A percentile compares a stretch with the other conserved stretches of the same genome.
Evolutionary conservation across 2,329 filamentous ascomycete species (phyloP).

Genomic region (Teratosphaeria destructans): DNA sequence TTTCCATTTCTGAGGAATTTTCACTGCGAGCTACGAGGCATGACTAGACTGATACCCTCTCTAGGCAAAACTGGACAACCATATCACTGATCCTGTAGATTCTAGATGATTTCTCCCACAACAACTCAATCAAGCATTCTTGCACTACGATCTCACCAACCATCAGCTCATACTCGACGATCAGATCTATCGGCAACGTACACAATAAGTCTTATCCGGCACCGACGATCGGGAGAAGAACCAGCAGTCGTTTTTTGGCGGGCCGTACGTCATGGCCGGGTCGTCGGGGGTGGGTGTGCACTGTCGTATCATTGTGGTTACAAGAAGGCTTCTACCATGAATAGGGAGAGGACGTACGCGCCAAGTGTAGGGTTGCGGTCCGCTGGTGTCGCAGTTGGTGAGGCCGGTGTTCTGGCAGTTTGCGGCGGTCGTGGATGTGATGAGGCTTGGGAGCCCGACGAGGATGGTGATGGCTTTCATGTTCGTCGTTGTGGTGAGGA

Average conservation of each 20-base stretch:
- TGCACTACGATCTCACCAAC: background rate
- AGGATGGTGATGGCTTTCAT: background rate
- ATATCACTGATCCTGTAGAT: no score
- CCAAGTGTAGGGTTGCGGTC: background rate
- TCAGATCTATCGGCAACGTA: background rate
- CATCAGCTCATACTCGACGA: background rate
- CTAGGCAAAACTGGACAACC: no score
- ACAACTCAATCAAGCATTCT: background rate
- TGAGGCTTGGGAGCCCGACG: background rate
- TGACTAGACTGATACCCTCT: no score
- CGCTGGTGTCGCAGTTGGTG: background rate
- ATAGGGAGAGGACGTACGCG: background rate
- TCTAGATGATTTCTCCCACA: no score
- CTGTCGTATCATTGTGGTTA: background rate
- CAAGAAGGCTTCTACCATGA: background rate
- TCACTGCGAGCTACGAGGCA: no score
- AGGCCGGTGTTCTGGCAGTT: background rate
- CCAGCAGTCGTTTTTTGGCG: background rate
- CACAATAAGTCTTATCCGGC: background rate
- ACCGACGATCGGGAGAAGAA: background rate
- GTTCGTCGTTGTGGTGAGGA: background rate
- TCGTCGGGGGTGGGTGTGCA: background rate
- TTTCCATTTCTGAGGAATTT: no score
- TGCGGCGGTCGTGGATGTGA: background rate
- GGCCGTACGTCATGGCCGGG: background rate